A percentile compares a stretch with the other conserved stretches of the same genome.
Evolutionary conservation across 2,329 filamentous ascomycete species (phyloP).

Genomic region (Aspergillus terreus): DNA sequence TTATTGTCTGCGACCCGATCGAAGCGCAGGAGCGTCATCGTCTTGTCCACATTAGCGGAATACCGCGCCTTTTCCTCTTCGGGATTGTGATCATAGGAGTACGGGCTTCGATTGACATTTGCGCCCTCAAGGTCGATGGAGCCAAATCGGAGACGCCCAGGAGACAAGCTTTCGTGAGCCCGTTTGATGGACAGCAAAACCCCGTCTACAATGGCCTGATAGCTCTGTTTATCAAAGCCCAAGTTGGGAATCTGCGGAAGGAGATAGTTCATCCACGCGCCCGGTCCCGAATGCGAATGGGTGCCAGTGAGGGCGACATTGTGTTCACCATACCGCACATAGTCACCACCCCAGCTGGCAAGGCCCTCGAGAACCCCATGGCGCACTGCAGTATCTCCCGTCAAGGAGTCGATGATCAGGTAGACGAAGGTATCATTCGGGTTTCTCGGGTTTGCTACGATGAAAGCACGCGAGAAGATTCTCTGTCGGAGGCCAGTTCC

Average conservation of each 20-base stretch:
- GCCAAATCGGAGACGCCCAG: conserved; percentile 69
- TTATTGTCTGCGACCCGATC: conserved; percentile 69
- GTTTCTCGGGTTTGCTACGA: conserved; percentile 66
- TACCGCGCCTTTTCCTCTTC: conserved; percentile 70
- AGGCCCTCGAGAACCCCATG: conserved; percentile 81
- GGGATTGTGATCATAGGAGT: conserved; percentile 83
- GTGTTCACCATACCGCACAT: conserved; percentile 68
- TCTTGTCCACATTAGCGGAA: conserved; percentile 64
- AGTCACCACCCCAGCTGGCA: conserved; percentile 64
- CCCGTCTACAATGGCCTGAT: conserved; percentile 83
- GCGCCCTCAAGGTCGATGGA: conserved; percentile 67
- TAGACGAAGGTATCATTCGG: conserved; percentile 76
- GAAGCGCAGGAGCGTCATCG: conserved; percentile 76
- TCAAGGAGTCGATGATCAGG: conserved; percentile 79
- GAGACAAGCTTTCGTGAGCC: conserved; percentile 68
- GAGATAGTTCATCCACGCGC: conserved; percentile 91
- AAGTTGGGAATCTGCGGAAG: conserved; percentile 85
- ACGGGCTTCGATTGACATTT: conserved; percentile 86
- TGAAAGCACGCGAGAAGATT: conserved; percentile 84
- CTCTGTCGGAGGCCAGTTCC: conserved; percentile 83
- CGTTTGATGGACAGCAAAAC: conserved; percentile 75
- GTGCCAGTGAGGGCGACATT: conserved; percentile 91
- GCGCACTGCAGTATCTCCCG: conserved; percentile 83
- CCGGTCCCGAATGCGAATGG: conserved; percentile 87
- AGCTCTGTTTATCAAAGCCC: conserved; percentile 83